Percentiles rank a stretch among this genome's conserved stretches.
These are phyloP conservation scores for Larix sibirica DNA, from an alignment of 83 land plant genomes.

Conservation along the genomic window DNA sequence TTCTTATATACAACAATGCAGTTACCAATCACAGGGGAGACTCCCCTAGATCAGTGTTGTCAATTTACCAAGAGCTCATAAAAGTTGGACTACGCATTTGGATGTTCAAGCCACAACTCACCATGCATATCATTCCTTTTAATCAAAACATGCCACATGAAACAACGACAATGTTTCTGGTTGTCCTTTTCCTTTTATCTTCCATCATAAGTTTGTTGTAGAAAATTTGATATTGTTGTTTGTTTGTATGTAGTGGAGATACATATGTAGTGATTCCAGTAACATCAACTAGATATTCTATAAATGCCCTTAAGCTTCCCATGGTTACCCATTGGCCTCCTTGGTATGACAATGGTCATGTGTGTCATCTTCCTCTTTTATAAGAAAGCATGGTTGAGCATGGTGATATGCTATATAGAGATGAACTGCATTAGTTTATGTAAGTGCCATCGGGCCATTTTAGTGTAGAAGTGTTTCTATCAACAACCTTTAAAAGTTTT, in stretches of 20 bases:
- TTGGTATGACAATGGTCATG: constrained; percentile 64
- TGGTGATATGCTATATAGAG: no score
- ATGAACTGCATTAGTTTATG: background rate
- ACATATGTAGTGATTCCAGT: constrained; percentile 71
- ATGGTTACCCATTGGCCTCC: constrained; percentile 51
- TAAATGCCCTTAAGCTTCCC: constrained; percentile 49
- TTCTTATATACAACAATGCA: constrained; percentile 30
- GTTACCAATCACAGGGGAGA: constrained; percentile 58
- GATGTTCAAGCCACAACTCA: constrained; percentile 61
- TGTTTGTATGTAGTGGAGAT: constrained; percentile 51
- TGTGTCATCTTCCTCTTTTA: background rate
- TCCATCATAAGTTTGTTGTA: background rate
- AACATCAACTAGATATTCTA: constrained; percentile 48
- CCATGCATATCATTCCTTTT: background rate
- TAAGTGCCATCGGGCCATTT: constrained; percentile 47
- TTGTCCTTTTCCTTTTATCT: background rate
- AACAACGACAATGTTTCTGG: background rate
- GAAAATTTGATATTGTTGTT: background rate
- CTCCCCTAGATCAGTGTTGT: constrained; percentile 49
- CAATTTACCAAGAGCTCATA: constrained; percentile 65
- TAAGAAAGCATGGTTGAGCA: no score
- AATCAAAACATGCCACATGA: background rate
- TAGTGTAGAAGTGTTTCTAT: constrained; percentile 35
- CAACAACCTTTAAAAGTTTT: constrained; percentile 27
- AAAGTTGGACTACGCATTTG: constrained; percentile 58